phyloP scores from a whole-genome alignment of 2,329 filamentous ascomycete species.

The Alternaria solani region DNA sequence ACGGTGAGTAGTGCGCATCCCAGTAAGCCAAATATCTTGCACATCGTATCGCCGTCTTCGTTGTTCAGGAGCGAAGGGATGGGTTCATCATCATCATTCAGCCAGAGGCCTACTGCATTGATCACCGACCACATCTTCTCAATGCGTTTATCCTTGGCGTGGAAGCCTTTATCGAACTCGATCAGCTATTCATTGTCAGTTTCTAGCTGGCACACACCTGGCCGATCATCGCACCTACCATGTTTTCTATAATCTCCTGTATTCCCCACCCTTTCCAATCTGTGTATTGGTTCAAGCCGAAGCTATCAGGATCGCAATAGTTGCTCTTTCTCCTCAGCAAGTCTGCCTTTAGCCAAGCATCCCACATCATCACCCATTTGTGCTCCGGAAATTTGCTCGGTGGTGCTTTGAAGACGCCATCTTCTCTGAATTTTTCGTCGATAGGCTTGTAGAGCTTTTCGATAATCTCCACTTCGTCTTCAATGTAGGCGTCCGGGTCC shows the following conservation, averaged over 20 bases:
- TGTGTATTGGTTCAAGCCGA: conserved; percentile 25
- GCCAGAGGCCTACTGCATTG: conserved; percentile 24
- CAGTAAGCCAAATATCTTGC: conserved; percentile 17
- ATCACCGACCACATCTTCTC: conserved; percentile 29
- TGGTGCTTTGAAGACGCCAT: conserved; percentile 10
- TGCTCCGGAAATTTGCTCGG: conserved; percentile 16
- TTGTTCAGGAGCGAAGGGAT: conserved; percentile 6
- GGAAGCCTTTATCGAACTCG: conserved; percentile 25
- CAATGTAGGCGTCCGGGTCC: conserved; percentile 4
- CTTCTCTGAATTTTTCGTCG: conserved; percentile 13
- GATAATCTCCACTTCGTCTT: conserved; percentile 8
- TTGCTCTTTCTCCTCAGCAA: conserved; percentile 4
- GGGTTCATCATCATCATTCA: conserved; percentile 6
- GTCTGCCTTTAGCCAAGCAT: conserved; percentile 18
- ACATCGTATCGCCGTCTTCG: conserved; percentile 21
- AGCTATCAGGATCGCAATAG: conserved; percentile 26
- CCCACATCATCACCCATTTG: conserved; percentile 34
- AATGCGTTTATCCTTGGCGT: conserved; percentile 7
- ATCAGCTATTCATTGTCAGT: conserved; percentile 16
- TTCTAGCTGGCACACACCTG: background rate
- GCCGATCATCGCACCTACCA: conserved; percentile 8
- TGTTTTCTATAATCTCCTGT: conserved; percentile 22
- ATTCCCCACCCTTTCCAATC: conserved; percentile 25
- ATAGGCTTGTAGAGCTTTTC: conserved; percentile 9
- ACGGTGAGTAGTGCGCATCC: conserved; percentile 29